A percentile compares a stretch with the other conserved stretches of the same genome.
Conservation (phyloP, 768 basidiomycete genomes). For the Boletus fagicola region DNA sequence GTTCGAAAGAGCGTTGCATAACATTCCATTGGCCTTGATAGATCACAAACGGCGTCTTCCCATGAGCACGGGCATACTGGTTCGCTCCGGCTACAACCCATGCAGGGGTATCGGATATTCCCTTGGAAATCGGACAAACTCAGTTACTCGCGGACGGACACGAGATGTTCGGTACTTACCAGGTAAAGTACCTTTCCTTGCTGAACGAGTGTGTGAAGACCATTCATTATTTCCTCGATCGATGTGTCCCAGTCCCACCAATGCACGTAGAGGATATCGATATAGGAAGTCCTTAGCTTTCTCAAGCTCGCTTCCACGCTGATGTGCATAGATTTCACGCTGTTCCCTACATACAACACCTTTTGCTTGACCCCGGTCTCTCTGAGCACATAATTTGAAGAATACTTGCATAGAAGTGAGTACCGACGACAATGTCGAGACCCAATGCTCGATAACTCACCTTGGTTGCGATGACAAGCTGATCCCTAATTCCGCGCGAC, state of each 20-base stretch:
- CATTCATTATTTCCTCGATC: slow-evolving; percentile 47
- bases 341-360: slow-evolving; percentile 48
- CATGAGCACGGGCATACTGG: too few species aligned
- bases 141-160: too few species aligned
- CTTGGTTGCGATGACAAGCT: slow-evolving; percentile 47
- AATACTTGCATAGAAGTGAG: too few species aligned
- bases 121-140: too few species aligned
- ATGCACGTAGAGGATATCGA: slow-evolving; percentile 57
- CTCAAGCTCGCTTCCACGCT: slow-evolving; percentile 34
- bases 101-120: too few species aligned
- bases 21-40: too few species aligned
- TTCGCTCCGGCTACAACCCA: too few species aligned
- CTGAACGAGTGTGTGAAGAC: slow-evolving; percentile 41
- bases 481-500: slow-evolving; percentile 40
- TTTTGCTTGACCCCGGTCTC: slow-evolving; percentile 27
- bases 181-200: slow-evolving; percentile 45
- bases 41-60: too few species aligned
- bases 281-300: slow-evolving; percentile 40
- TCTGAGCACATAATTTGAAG: slow-evolving; percentile 20
- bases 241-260: slow-evolving; percentile 47
- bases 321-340: slow-evolving; percentile 42
- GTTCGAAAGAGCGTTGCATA: too few species aligned
- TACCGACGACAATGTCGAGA: too few species aligned
- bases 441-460: too few species aligned
- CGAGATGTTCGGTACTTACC: slow-evolving; percentile 10